Percentiles rank a stretch among this genome's conserved stretches.
Evolutionary conservation across 441 rosid species (phyloP).

Genomic region (Pelargonium cotyledonis): DNA sequence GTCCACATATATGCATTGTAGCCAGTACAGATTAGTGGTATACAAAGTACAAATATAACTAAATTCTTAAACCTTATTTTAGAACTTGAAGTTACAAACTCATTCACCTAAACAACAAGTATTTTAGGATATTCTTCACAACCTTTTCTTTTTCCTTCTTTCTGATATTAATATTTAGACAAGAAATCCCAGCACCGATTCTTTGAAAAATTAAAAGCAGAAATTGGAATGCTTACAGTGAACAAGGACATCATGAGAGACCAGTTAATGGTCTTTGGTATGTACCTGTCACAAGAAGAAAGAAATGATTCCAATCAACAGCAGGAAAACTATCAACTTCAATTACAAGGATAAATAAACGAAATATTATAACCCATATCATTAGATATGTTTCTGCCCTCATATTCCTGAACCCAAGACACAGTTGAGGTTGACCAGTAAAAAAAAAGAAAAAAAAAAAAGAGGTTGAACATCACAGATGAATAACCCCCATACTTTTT

Average conservation of each 20-base stretch:
- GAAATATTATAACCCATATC: background rate
- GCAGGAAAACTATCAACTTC: background rate
- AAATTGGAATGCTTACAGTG: constrained; percentile 41
- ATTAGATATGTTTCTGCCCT: constrained; percentile 1
- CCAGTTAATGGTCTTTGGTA: constrained; percentile 55
- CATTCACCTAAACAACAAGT: background rate
- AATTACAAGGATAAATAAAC: background rate
- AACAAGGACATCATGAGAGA: constrained; percentile 69
- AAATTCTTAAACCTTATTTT: background rate
- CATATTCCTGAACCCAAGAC: constrained; percentile 14
- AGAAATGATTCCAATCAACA: background rate
- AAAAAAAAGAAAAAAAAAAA: background rate
- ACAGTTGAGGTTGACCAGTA: constrained; percentile 11
- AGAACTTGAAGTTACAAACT: background rate
- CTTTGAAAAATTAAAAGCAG: constrained; percentile 6
- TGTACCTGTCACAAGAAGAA: constrained; percentile 36
- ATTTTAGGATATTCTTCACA: background rate
- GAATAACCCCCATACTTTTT: background rate
- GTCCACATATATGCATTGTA: too few species aligned
- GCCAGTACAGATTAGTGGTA: too few species aligned
- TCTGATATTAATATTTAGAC: background rate
- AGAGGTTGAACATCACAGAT: background rate
- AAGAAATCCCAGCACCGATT: background rate
- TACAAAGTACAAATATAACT: too few species aligned
- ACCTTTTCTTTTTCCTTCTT: background rate